phyloP scores from a whole-genome alignment of 805 yeast species.

The Metschnikowia matae region DNA sequence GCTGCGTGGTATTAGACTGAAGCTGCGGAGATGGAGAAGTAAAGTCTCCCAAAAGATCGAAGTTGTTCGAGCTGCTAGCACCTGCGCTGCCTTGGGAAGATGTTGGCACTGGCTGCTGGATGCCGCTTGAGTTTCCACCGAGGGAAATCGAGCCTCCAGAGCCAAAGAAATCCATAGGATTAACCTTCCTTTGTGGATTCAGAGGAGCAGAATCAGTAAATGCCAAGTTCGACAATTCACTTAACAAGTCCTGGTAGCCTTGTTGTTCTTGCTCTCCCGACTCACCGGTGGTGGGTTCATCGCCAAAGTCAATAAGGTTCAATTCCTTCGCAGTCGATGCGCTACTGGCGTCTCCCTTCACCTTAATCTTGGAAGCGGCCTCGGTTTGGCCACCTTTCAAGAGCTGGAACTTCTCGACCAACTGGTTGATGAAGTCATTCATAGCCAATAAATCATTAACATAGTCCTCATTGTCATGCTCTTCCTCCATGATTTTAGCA shows the following conservation, averaged over 20 bases:
- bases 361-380: constrained; percentile 48
- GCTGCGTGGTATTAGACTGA: constrained; percentile 25
- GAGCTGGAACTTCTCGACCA: constrained; percentile 61
- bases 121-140: constrained; percentile 19
- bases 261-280: constrained; percentile 29
- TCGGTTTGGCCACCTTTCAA: constrained; percentile 60
- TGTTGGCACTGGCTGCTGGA: constrained; percentile 20
- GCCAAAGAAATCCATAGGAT: constrained; percentile 41
- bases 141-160: constrained; percentile 49
- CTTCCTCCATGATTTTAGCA: constrained; percentile 79
- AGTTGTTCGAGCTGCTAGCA: constrained; percentile 3
- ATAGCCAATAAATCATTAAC: constrained; percentile 62
- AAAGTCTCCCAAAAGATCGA: constrained; percentile 35
- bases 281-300: constrained; percentile 33
- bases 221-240: constrained; percentile 64
- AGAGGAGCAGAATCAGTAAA: constrained; percentile 37
- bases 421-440: constrained; percentile 70
- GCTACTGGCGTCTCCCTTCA: constrained; percentile 23
- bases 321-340: constrained; percentile 25
- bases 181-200: constrained; percentile 17
- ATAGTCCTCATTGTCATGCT: constrained; percentile 50
- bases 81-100: constrained; percentile 1
- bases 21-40: constrained; percentile 41
- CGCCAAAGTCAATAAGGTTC: constrained; percentile 43
- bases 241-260: constrained; percentile 64